A percentile compares a stretch with the other conserved stretches of the same genome.
phyloP scores from a whole-genome alignment of 1,139 yeast species.

The Lodderomyces margitis region DNA sequence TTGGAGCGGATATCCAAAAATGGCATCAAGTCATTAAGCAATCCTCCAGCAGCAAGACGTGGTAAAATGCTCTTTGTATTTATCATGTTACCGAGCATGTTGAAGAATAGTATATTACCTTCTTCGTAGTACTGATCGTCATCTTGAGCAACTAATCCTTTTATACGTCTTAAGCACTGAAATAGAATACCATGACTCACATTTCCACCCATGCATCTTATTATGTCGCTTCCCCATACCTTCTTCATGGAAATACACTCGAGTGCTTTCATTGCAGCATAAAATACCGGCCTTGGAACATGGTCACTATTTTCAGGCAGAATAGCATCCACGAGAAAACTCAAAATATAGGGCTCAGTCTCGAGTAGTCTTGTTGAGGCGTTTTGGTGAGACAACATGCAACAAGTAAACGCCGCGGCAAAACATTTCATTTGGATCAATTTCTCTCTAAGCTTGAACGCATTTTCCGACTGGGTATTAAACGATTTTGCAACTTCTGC shows the following conservation, averaged over 20 bases:
- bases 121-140: slow-evolving; percentile 39
- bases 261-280: slow-evolving; percentile 64
- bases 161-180: slow-evolving; percentile 64
- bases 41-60: slow-evolving; percentile 60
- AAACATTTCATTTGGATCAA: slow-evolving; percentile 64
- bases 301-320: slow-evolving; percentile 52
- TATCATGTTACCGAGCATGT: slow-evolving; percentile 56
- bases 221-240: slow-evolving; percentile 73
- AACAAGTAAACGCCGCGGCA: slow-evolving; percentile 57
- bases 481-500: slow-evolving; percentile 74
- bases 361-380: slow-evolving; percentile 68
- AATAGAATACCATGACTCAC: slow-evolving; percentile 82
- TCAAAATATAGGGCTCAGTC: slow-evolving; percentile 71
- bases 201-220: slow-evolving; percentile 85
- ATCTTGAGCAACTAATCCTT: slow-evolving; percentile 43
- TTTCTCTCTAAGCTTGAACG: slow-evolving; percentile 54
- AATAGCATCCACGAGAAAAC: slow-evolving; percentile 67
- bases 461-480: slow-evolving; percentile 53
- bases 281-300: slow-evolving; percentile 51
- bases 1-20: slow-evolving; percentile 54
- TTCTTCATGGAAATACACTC: slow-evolving; percentile 70
- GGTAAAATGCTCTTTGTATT: slow-evolving; percentile 52
- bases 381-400: slow-evolving; percentile 51
- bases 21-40: slow-evolving; percentile 63
- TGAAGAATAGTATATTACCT: slow-evolving; percentile 55